Evolutionary conservation across 2,329 filamentous ascomycete genomes (phyloP).

Genomic region (Diaporthe velutina): DNA sequence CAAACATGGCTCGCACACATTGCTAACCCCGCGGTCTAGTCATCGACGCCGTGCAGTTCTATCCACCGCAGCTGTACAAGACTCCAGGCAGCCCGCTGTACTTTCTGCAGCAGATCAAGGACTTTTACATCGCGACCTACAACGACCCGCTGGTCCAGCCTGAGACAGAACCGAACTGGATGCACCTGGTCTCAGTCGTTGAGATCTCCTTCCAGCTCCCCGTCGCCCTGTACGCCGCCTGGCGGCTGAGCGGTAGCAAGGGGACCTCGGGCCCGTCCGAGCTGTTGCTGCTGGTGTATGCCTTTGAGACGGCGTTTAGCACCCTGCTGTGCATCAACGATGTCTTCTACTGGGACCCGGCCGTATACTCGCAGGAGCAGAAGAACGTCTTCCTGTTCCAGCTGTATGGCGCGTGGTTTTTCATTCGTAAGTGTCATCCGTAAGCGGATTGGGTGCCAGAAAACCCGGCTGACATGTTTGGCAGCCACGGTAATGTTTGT

Average conservation of each 20-base stretch:
- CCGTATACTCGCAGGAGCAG: conserved; percentile 56
- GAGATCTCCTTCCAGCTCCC: conserved; percentile 66
- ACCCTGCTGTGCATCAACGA: conserved; percentile 66
- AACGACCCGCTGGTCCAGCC: conserved; percentile 66
- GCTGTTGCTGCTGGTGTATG: conserved; percentile 65
- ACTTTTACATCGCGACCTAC: conserved; percentile 60
- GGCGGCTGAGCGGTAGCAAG: conserved; percentile 49
- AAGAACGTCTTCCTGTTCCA: conserved; percentile 62
- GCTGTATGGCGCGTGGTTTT: conserved; percentile 64
- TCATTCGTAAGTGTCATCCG: conserved; percentile 62
- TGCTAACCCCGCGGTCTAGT: conserved; percentile 49
- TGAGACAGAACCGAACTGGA: conserved; percentile 57
- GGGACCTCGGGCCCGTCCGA: conserved; percentile 57
- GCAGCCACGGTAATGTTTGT: conserved; percentile 64
- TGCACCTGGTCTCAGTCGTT: conserved; percentile 62
- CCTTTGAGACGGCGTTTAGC: conserved; percentile 64
- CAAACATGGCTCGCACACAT: background rate
- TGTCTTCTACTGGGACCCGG: conserved; percentile 61
- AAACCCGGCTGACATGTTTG: background rate
- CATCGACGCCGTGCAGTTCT: conserved; percentile 67
- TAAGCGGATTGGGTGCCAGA: background rate
- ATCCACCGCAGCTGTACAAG: conserved; percentile 61
- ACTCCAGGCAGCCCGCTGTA: conserved; percentile 59
- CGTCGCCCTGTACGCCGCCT: conserved; percentile 61
- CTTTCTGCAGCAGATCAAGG: conserved; percentile 59